A percentile compares a stretch with the other conserved stretches of the same genome.
These are phyloP conservation scores for Sordariomycetes sp. DNA, from an alignment of 2,329 filamentous ascomycete species.

Conservation along the genomic window DNA sequence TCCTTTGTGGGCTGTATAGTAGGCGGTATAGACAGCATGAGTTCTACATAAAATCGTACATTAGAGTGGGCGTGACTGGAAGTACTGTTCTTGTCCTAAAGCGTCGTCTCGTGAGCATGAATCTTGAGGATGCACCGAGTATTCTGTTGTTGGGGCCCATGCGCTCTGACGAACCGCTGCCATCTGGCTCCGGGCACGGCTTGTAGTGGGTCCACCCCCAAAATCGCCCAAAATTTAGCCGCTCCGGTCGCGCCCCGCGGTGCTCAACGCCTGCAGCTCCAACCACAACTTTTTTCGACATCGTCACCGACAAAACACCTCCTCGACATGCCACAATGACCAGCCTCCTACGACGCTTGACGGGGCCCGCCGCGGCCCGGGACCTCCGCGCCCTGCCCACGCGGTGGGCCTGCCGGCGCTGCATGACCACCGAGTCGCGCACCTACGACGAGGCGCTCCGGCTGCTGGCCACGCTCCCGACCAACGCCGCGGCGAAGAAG, in stretches of 20 bases:
- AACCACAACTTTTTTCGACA: no score
- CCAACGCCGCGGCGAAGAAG: slow-evolving; percentile 58
- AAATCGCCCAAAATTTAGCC: no score
- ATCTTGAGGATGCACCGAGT: no score
- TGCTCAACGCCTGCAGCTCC: no score
- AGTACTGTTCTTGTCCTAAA: neutral
- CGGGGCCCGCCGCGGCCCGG: neutral
- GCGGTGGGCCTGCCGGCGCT: neutral
- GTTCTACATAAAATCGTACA: neutral
- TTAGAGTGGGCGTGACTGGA: no score
- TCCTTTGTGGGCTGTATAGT: slow-evolving; percentile 21
- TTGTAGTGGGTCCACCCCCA: no score
- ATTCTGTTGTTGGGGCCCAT: no score
- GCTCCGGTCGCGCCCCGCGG: no score
- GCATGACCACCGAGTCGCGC: slow-evolving; percentile 11
- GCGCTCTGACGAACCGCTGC: no score
- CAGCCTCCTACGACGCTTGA: neutral
- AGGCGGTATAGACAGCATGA: slow-evolving; percentile 5
- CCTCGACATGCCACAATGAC: neutral
- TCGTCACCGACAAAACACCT: neutral
- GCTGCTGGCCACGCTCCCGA: slow-evolving; percentile 66
- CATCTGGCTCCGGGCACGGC: no score
- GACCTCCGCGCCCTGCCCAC: neutral
- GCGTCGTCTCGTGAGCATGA: neutral
- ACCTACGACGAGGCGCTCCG: slow-evolving; percentile 57